Evolutionary conservation across 371 early-diverging fungal species (phyloP), one percentile per base, ranked within the genome.

Genomic region (Rhizopus delemar): DNA sequence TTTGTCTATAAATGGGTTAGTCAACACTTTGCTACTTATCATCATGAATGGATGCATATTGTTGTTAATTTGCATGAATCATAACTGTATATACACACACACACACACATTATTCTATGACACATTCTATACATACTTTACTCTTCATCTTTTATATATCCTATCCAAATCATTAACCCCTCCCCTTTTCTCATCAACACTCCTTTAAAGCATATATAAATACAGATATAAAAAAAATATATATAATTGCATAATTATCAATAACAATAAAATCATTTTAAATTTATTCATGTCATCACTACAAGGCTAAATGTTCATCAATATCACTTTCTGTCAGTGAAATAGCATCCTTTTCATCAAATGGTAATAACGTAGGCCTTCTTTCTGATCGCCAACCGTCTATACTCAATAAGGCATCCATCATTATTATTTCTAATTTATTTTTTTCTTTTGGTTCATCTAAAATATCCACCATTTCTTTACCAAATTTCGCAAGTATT

Each of bases 1-100:
- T 71, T 75, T 64, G 76, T 79, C 4, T 72, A 75, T 54, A 79
- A 76, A 38, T 79, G 76, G 76, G 71, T 79, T 51, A 75, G 71
- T 56, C 65, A 62, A 12, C 79, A 79, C 51, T 79, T 79, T 34
- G 62, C 78, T 32, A 74, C 68, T 7, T 70, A 73, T 50, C 78
- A 78, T 48, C 71, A 73, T 48, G 78, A 78, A 68, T 73, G 71
- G 69, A 71, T 78, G 58, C 78, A 78, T 56, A 74, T 78, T 49
- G 70, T 78, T 39, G 75, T 78, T 11, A 78, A 78, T 41, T 56
- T 78, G 41, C 71, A 68, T 39, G 60, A 56, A 53, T 49, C 46
- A 16, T 59, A 55, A 41, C 46, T 29, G 5, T 22, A n/a, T 11
- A 9, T 35, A 6, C 9, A 16, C 33, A 16, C n/a, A 16, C 22